phyloP scores from a whole-genome alignment of 441 rosid genomes.

The Eruca vesicaria region DNA sequence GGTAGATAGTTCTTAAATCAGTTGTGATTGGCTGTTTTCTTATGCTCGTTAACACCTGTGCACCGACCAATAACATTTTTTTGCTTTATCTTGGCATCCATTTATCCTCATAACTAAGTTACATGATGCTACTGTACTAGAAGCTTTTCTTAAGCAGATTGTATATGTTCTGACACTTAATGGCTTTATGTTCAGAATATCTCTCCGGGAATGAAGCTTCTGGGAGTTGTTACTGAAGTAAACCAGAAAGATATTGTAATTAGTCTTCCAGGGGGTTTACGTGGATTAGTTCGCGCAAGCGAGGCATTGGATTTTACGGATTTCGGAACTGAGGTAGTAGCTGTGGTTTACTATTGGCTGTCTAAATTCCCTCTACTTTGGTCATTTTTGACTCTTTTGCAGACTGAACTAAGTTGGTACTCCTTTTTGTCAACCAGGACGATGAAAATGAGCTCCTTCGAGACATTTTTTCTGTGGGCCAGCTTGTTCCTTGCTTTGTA shows the following conservation, averaged over 20 bases:
- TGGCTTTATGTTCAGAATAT: slow-evolving; percentile 62
- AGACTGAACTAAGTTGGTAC: slow-evolving; percentile 8
- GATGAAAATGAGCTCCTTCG: slow-evolving; percentile 55
- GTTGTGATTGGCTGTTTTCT: background rate
- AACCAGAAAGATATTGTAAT: slow-evolving; percentile 92
- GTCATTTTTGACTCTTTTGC: background rate
- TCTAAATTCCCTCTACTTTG: background rate
- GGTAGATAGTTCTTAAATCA: background rate
- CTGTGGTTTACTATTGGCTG: background rate
- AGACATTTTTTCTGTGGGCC: slow-evolving; percentile 61
- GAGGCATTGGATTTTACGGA: slow-evolving; percentile 77
- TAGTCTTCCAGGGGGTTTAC: slow-evolving; percentile 91
- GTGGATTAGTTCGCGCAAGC: slow-evolving; percentile 82
- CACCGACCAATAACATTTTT: background rate
- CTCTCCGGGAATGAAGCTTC: slow-evolving; percentile 92
- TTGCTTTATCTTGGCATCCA: background rate
- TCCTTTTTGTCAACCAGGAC: slow-evolving; percentile 45
- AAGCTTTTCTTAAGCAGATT: background rate
- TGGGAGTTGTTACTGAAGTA: slow-evolving; percentile 94
- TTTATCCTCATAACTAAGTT: slow-evolving; percentile 1
- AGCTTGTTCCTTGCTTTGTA: slow-evolving; percentile 90
- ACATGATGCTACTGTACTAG: slow-evolving; percentile 4
- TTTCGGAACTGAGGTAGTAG: slow-evolving; percentile 60
- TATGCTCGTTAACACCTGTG: background rate
- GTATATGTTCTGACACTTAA: slow-evolving; percentile 14